phyloP scores from a whole-genome alignment of 2,329 filamentous ascomycete species.

The Sphaceloma murrayae region DNA sequence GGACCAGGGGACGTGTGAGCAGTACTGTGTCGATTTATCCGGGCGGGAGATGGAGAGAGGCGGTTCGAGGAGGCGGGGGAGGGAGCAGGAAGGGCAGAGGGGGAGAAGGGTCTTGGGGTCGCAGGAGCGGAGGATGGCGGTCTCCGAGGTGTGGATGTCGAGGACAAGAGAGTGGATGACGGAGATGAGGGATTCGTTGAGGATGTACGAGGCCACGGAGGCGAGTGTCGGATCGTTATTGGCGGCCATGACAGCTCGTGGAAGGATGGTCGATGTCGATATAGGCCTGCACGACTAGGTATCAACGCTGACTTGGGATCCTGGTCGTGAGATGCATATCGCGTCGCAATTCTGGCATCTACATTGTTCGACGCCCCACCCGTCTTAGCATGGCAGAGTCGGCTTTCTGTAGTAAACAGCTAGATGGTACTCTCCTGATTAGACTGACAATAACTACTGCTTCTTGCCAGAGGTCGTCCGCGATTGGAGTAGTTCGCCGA shows the following conservation, averaged over 20 bases:
- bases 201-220: constrained; percentile 45
- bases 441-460: no score
- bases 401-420: no score
- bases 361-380: no score
- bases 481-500: no score
- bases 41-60: constrained; percentile 45
- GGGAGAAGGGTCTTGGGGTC: constrained; percentile 63
- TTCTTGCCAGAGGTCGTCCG: no score
- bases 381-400: no score
- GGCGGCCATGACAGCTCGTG: not conserved
- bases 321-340: no score
- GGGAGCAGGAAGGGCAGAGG: constrained; percentile 62
- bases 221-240: constrained; percentile 7
- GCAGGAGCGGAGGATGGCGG: constrained; percentile 64
- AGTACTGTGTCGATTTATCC: constrained; percentile 50
- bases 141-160: constrained; percentile 68
- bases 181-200: constrained; percentile 68
- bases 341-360: no score
- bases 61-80: constrained; percentile 63
- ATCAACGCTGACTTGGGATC: no score
- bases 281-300: not conserved
- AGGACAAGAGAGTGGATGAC: constrained; percentile 66
- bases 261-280: constrained; percentile 1
- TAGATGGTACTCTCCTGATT: no score
- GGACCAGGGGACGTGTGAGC: constrained; percentile 69